These are phyloP conservation scores for Aspergillus bertholletiae DNA, from an alignment of 495 filamentous ascomycete species.

Conservation along the genomic window DNA sequence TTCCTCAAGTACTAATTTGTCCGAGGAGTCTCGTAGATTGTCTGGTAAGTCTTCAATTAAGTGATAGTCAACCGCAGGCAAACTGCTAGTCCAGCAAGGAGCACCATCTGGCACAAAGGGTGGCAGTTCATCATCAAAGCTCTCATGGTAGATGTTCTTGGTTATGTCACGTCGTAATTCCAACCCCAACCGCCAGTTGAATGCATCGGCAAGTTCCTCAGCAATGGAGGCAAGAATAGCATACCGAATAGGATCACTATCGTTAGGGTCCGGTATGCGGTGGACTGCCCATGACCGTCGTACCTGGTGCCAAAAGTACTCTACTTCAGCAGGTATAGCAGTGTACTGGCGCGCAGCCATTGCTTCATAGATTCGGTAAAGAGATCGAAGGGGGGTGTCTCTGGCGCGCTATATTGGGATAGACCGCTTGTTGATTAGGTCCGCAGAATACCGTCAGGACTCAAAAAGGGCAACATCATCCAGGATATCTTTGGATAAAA, in stretches of 20 bases:
- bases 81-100: conserved; percentile 20
- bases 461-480: conserved; percentile 1
- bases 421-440: conserved; percentile 5
- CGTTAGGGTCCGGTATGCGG: conserved; percentile 19
- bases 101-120: conserved; percentile 19
- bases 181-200: conserved; percentile 22
- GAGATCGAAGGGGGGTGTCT: conserved; percentile 22
- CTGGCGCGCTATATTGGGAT: conserved; percentile 10
- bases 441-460: neutral
- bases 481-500: neutral
- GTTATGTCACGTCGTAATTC: conserved; percentile 17
- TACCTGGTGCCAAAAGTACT: conserved; percentile 22
- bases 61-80: conserved; percentile 19
- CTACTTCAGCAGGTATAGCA: conserved; percentile 17
- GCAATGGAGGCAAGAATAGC: conserved; percentile 21
- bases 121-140: conserved; percentile 10
- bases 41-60: conserved; percentile 15
- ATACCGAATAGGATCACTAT: conserved; percentile 19
- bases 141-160: conserved; percentile 7
- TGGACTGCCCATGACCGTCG: conserved; percentile 7
- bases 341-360: conserved; percentile 12
- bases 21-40: conserved; percentile 12
- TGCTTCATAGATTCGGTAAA: conserved; percentile 26
- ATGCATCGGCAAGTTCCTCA: conserved; percentile 24
- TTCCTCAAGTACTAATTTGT: conserved; percentile 24